These are phyloP conservation scores for Mycena galericulata DNA, from an alignment of 768 basidiomycete species.

Conservation along the genomic window DNA sequence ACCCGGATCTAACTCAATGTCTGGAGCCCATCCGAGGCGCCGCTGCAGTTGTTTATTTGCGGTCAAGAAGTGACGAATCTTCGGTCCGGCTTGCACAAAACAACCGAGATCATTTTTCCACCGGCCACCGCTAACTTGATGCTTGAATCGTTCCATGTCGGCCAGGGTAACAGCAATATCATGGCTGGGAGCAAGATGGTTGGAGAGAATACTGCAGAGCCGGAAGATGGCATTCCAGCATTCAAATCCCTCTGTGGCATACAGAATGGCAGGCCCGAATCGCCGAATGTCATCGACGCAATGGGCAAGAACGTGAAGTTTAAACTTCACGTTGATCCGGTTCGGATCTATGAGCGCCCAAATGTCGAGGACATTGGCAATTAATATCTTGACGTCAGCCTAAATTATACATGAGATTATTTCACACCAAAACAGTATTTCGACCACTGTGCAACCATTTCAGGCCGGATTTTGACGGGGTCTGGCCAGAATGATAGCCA, in stretches of 20 bases:
- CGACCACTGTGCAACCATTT: too few relatives aligned
- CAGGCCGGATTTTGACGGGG: too few relatives aligned
- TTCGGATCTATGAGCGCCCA: conserved; percentile 37
- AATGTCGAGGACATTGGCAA: conserved; percentile 34
- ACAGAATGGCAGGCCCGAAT: conserved; percentile 1
- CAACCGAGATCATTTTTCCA: neutral
- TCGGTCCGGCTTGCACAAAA: neutral
- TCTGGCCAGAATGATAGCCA: too few relatives aligned
- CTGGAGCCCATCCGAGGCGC: neutral
- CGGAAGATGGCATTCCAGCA: conserved; percentile 17
- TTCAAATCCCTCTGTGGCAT: conserved; percentile 10
- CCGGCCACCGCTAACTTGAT: conserved; percentile 16
- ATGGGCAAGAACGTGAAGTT: conserved; percentile 12
- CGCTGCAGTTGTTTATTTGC: neutral
- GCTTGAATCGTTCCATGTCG: conserved; percentile 21
- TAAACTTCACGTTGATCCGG: conserved; percentile 30
- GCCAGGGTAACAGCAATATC: conserved; percentile 13
- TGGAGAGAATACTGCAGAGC: conserved; percentile 3
- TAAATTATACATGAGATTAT: neutral
- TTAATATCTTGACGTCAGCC: conserved; percentile 28
- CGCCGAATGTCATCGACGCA: neutral
- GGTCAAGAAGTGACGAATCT: neutral
- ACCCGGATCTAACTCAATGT: neutral
- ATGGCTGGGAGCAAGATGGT: conserved; percentile 8
- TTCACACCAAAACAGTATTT: too few relatives aligned